These are phyloP conservation scores for Neopestalotiopsis clavispora DNA, from an alignment of 2,329 filamentous ascomycete species.

Conservation along the genomic window DNA sequence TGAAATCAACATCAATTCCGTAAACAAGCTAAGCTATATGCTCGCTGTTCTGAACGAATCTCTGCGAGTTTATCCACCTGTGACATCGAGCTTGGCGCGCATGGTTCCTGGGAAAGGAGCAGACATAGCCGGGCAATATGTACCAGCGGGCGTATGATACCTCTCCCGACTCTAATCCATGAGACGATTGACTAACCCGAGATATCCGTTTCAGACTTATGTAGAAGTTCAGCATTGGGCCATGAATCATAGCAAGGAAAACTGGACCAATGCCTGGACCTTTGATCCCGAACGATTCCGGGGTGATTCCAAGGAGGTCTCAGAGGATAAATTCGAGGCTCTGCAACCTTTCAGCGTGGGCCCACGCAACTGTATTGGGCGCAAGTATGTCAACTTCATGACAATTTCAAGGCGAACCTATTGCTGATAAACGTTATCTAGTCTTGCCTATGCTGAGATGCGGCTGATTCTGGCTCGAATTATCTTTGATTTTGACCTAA, in stretches of 20 bases:
- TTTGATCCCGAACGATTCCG: slow-evolving; percentile 47
- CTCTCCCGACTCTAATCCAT: background rate
- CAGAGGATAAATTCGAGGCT: slow-evolving; percentile 33
- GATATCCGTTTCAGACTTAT: slow-evolving; percentile 31
- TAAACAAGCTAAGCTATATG: slow-evolving; percentile 43
- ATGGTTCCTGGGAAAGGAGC: slow-evolving; percentile 27
- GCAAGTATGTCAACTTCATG: slow-evolving; percentile 37
- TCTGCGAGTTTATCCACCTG: slow-evolving; percentile 46
- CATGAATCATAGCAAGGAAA: slow-evolving; percentile 39
- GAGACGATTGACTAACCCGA: slow-evolving; percentile 18
- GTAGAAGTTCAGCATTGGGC: slow-evolving; percentile 44
- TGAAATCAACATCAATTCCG: slow-evolving; percentile 42
- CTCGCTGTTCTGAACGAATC: slow-evolving; percentile 47
- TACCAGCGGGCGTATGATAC: slow-evolving; percentile 31
- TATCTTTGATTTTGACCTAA: slow-evolving; percentile 20
- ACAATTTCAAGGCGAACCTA: background rate
- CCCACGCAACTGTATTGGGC: slow-evolving; percentile 44
- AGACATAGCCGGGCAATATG: slow-evolving; percentile 29
- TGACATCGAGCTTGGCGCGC: slow-evolving; percentile 29
- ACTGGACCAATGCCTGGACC: slow-evolving; percentile 43
- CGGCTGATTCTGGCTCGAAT: slow-evolving; percentile 20
- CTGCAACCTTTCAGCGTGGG: slow-evolving; percentile 42
- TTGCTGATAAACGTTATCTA: background rate
- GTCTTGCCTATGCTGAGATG: slow-evolving; percentile 23
- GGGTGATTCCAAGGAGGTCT: slow-evolving; percentile 29